phyloP scores from a whole-genome alignment of 1,284 basidiomycete genomes.

The Phellopilus nigrolimitatus region DNA sequence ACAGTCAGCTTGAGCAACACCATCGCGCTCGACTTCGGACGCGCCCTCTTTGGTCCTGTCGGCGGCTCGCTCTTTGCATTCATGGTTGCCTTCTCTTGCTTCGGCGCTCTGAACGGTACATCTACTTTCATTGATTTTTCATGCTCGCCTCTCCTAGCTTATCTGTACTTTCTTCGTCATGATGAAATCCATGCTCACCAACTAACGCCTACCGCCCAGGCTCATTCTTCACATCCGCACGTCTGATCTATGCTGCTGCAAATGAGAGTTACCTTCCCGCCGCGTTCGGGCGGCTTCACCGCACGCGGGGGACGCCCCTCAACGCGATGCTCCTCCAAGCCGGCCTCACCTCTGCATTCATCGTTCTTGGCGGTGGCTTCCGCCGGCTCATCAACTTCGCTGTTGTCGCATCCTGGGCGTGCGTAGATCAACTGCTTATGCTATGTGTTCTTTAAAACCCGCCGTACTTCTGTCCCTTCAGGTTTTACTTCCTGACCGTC shows the following conservation, averaged over 20 bases:
- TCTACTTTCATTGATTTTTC: neutral
- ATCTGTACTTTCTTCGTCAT: neutral
- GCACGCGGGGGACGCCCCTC: conserved; percentile 73
- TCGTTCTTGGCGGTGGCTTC: conserved; percentile 85
- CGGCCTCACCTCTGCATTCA: conserved; percentile 67
- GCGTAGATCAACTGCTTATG: neutral
- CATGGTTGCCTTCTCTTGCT: conserved; percentile 92
- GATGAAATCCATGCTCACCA: neutral
- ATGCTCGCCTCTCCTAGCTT: too few relatives aligned
- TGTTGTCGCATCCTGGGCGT: conserved; percentile 81
- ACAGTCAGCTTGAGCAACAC: conserved; percentile 82
- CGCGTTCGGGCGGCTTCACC: conserved; percentile 73
- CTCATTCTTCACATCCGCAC: conserved; percentile 77
- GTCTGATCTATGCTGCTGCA: conserved; percentile 85
- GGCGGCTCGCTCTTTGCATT: conserved; percentile 86
- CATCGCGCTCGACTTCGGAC: conserved; percentile 92
- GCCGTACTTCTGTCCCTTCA: neutral
- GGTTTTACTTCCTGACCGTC: conserved; percentile 87
- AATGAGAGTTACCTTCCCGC: conserved; percentile 84
- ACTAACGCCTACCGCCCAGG: conserved; percentile 35
- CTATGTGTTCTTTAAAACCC: neutral
- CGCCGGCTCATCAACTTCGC: conserved; percentile 84
- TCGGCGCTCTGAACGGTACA: conserved; percentile 84
- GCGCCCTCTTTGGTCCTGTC: conserved; percentile 76
- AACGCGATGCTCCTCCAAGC: conserved; percentile 83